phyloP scores from a whole-genome alignment of 176 grass and related monocot species.

The Rhynchospora tenuis region DNA sequence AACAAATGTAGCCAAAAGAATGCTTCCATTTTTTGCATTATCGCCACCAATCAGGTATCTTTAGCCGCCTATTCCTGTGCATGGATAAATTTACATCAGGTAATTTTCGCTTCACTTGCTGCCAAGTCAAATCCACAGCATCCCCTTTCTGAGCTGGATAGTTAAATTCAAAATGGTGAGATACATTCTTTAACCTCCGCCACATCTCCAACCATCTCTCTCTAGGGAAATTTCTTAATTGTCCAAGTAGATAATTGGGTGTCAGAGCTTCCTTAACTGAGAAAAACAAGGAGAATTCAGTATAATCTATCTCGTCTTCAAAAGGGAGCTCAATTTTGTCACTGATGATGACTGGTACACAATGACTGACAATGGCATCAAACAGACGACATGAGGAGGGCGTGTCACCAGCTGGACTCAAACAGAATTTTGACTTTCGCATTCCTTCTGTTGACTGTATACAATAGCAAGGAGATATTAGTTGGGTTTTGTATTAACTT shows the following conservation, averaged over 20 bases:
- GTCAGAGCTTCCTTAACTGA: conserved; percentile 69
- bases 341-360: conserved; percentile 88
- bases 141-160: conserved; percentile 52
- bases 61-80: conserved; percentile 70
- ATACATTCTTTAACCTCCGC: conserved; percentile 61
- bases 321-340: conserved; percentile 92
- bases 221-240: conserved; percentile 57
- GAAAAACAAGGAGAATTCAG: conserved; percentile 82
- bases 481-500: neutral
- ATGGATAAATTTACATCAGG: conserved; percentile 63
- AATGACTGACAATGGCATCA: conserved; percentile 88
- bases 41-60: conserved; percentile 84
- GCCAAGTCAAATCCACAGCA: conserved; percentile 87
- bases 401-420: conserved; percentile 83
- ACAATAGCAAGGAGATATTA: neutral
- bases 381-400: conserved; percentile 89
- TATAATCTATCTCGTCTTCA: conserved; percentile 88
- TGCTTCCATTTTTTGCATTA: conserved; percentile 29
- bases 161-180: conserved; percentile 73
- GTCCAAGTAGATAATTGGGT: conserved; percentile 59
- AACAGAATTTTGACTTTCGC: conserved; percentile 78
- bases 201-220: conserved; percentile 76
- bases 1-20: conserved; percentile 23
- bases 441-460: conserved; percentile 72
- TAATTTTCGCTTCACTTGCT: conserved; percentile 61